Base-by-base conservation (phyloP, 2,329 filamentous ascomycete species). In the Ceratocystis ficicola region DNA sequence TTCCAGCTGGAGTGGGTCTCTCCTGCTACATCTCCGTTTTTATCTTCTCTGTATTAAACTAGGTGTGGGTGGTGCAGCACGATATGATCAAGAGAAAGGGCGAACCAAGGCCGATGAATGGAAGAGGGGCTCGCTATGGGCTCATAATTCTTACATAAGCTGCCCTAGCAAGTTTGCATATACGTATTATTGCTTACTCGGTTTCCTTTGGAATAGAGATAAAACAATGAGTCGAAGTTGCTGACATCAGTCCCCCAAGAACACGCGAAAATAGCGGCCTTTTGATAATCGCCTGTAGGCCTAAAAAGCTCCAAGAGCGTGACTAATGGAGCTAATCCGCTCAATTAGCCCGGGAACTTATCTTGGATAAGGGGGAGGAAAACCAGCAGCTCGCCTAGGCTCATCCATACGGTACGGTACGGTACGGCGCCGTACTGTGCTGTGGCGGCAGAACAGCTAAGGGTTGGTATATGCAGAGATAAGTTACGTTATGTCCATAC, bases 1-100 rank as follows among this genome's bases (percentile, higher is more conserved):
- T 59, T 59, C 52, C 52, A 59, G 52, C 52, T 59, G 12, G 52
- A 59, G 28, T 30, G 52, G 52, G 28, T 32, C 52, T 36, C 7
- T 59, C 2, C 10, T 12, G 20, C 17, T 55, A 3, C 20, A 7
- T 20, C 48, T 52, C 20, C 48, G 48, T 5, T 59, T 57, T 32
- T 59, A 6, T 59, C 28, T 59, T 59, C 52, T 17, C 52, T 30
- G 17, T 15, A 59, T 20, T 50, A 7, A 7, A 6, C 10, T 1
- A 5, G 5, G 46, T 50, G 12, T 50, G 46, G 17, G 10, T 50
- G 17, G n/a, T 50, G 46, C 46, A 50, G 22, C 46, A 12, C 22
- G 4, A 50, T 2, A 50, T 36, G 10, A 36, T 36, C 2, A 8
- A 36, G 32, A 36, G 32, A 36, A 36, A 36, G 32, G 8, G 32